Evolutionary conservation across 2,329 filamentous ascomycete species (phyloP).

Genomic region (Sporothrix phasma): DNA sequence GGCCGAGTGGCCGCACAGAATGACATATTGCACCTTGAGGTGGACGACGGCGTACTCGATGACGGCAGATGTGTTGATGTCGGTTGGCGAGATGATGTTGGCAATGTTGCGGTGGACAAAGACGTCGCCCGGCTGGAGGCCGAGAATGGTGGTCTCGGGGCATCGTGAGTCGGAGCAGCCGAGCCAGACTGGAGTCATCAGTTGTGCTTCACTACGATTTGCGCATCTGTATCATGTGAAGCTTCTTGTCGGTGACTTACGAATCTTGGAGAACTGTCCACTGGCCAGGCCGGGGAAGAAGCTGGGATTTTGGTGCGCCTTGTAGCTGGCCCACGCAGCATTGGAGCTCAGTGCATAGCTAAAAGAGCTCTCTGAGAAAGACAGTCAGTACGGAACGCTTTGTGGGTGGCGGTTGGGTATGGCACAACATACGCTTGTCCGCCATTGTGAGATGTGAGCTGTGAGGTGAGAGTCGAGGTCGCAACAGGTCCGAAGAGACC

Average conservation of each 20-base stretch:
- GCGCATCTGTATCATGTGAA: no score
- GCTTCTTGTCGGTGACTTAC: conserved; percentile 26
- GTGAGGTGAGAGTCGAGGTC: neutral
- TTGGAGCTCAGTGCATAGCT: conserved; percentile 57
- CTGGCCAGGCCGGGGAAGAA: conserved; percentile 59
- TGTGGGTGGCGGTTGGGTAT: neutral
- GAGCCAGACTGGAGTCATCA: conserved; percentile 64
- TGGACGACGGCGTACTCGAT: conserved; percentile 70
- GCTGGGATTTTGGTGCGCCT: conserved; percentile 53
- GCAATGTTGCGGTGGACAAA: conserved; percentile 89
- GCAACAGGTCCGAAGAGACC: neutral
- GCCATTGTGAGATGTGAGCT: conserved; percentile 8
- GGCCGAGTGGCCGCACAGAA: conserved; percentile 58
- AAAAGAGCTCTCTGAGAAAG: conserved; percentile 43
- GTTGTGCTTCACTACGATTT: no score
- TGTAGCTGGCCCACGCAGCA: conserved; percentile 58
- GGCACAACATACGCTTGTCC: neutral
- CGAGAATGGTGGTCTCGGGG: conserved; percentile 72
- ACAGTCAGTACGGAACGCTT: neutral
- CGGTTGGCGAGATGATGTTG: conserved; percentile 66
- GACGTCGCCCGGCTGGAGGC: conserved; percentile 70
- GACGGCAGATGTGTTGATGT: conserved; percentile 65
- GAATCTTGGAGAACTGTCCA: conserved; percentile 56
- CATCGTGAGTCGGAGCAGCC: conserved; percentile 80
- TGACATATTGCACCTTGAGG: conserved; percentile 60